Conservation (phyloP, 2,329 filamentous ascomycete species). For the Albophoma yamanashiensis region DNA sequence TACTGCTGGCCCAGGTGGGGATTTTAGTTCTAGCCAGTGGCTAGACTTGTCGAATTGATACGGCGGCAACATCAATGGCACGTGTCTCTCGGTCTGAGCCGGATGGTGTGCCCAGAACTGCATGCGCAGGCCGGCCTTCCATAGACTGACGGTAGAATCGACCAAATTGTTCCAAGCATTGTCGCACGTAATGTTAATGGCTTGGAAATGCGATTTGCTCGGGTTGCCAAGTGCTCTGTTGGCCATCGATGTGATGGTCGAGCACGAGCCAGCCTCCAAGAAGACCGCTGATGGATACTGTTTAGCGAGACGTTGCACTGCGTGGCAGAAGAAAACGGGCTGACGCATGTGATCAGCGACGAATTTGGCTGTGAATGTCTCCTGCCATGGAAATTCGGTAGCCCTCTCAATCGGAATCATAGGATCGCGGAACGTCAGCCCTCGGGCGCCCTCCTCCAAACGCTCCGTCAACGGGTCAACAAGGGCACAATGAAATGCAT, state of each 20-base stretch:
- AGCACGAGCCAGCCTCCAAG: constrained; percentile 29
- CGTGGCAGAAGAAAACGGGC: constrained; percentile 33
- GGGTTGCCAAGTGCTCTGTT: constrained; percentile 9
- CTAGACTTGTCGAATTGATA: constrained; percentile 30
- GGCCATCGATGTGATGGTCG: constrained; percentile 23
- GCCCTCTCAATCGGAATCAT: constrained; percentile 4
- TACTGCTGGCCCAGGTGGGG: constrained; percentile 1
- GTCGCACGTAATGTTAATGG: not conserved
- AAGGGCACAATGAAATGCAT: constrained; percentile 35
- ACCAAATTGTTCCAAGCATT: constrained; percentile 7
- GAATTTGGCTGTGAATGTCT: constrained; percentile 3
- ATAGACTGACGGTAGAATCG: constrained; percentile 20
- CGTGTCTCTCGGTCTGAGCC: constrained; percentile 12
- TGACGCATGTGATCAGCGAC: constrained; percentile 26
- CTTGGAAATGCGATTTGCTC: not conserved
- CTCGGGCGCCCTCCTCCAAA: constrained; percentile 14
- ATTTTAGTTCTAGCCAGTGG: constrained; percentile 27
- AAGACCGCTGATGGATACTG: constrained; percentile 15
- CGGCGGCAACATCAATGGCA: constrained; percentile 21
- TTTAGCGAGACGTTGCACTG: constrained; percentile 24
- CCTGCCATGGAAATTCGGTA: not conserved
- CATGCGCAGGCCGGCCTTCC: constrained; percentile 24
- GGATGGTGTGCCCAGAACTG: constrained; percentile 26
- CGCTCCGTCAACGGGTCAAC: constrained; percentile 21
- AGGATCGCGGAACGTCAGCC: not conserved